Evolutionary conservation across 805 yeast genomes (phyloP).

Genomic region (Maudiozyma turicensis): DNA sequence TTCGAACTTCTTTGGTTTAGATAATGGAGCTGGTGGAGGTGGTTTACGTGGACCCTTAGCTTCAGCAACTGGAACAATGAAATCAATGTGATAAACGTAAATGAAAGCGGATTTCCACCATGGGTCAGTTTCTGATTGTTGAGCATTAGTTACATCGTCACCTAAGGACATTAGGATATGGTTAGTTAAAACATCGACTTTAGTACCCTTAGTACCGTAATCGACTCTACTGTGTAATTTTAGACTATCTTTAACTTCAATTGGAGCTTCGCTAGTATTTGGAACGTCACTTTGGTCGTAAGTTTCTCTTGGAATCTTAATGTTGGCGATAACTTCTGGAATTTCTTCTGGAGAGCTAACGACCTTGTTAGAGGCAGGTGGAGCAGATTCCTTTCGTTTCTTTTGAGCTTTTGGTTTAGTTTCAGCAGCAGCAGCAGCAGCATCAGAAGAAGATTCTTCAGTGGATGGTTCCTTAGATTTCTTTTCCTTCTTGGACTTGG

Average conservation of each 20-base stretch:
- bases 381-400: neutral
- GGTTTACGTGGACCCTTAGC: neutral
- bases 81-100: slow-evolving; percentile 15
- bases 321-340: neutral
- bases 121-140: slow-evolving; percentile 3
- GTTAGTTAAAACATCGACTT: slow-evolving; percentile 17
- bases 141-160: slow-evolving; percentile 8
- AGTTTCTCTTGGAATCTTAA: slow-evolving; percentile 1
- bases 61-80: slow-evolving; percentile 1
- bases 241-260: slow-evolving; percentile 2
- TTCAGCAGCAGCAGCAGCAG: neutral
- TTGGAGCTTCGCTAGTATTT: slow-evolving; percentile 2
- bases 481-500: neutral
- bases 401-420: neutral
- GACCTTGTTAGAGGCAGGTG: neutral
- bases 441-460: neutral
- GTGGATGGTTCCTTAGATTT: neutral
- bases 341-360: neutral
- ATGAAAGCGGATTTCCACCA: slow-evolving; percentile 18
- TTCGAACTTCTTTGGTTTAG: slow-evolving; percentile 15
- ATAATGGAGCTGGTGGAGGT: slow-evolving; percentile 9
- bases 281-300: slow-evolving; percentile 8
- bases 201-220: slow-evolving; percentile 19
- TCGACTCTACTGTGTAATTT: slow-evolving; percentile 11
- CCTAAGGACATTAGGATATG: slow-evolving; percentile 11